These are phyloP conservation scores for Claviceps quebecensis DNA, from an alignment of 2,329 filamentous ascomycete species.

Conservation along the genomic window DNA sequence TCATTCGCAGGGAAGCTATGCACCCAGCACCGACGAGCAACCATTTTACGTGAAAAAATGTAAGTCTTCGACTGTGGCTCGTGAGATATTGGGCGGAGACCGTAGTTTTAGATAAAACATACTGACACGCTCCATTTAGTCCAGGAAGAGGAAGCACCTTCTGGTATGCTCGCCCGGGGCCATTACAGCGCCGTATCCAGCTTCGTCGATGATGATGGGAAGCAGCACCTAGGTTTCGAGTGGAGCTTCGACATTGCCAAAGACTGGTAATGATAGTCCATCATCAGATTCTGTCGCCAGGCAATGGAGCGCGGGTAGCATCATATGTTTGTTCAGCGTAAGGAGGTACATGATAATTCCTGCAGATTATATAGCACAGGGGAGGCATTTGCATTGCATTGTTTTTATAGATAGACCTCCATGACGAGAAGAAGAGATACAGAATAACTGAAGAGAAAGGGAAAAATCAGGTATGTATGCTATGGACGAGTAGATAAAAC, in stretches of 20 bases:
- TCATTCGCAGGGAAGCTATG: slow-evolving; percentile 57
- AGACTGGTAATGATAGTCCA: slow-evolving; percentile 54
- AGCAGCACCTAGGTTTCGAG: slow-evolving; percentile 79
- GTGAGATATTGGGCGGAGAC: neutral
- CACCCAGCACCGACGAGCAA: slow-evolving; percentile 81
- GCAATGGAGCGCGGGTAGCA: neutral
- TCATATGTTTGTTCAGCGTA: slow-evolving; percentile 6
- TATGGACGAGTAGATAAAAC: neutral
- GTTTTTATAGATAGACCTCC: neutral
- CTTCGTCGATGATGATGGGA: slow-evolving; percentile 92
- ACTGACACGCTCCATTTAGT: slow-evolving; percentile 36
- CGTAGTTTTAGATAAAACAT: neutral
- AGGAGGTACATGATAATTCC: slow-evolving; percentile 11
- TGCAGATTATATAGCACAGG: slow-evolving; percentile 2
- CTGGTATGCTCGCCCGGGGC: slow-evolving; percentile 78
- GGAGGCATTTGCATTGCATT: neutral
- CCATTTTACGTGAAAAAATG: slow-evolving; percentile 81
- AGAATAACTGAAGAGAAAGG: neutral
- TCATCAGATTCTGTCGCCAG: slow-evolving; percentile 3
- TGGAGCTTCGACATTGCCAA: slow-evolving; percentile 97
- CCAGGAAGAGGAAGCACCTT: slow-evolving; percentile 80
- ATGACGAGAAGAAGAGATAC: neutral
- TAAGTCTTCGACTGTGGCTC: slow-evolving; percentile 34
- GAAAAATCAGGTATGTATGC: neutral
- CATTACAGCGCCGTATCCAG: slow-evolving; percentile 80